phyloP scores from a whole-genome alignment of 768 basidiomycete genomes.

The Polyporus arcularius region DNA sequence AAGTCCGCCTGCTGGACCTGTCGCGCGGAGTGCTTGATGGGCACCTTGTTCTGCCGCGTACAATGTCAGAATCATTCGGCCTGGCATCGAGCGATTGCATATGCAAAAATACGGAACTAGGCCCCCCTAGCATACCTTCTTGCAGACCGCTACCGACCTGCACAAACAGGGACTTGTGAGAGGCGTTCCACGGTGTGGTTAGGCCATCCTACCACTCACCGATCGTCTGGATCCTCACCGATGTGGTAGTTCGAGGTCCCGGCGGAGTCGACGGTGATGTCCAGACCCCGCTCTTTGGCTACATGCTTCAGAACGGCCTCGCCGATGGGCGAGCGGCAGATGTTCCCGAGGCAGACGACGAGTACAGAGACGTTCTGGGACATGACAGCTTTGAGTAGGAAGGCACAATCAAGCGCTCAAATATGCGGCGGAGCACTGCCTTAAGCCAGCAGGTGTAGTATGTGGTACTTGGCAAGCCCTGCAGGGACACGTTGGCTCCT shows the following conservation, averaged over 20 bases:
- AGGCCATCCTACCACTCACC: slow-evolving; percentile 43
- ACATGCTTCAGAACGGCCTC: slow-evolving; percentile 80
- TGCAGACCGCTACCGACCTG: slow-evolving; percentile 72
- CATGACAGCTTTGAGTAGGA: neutral
- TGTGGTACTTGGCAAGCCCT: too few relatives aligned
- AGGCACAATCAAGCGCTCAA: neutral
- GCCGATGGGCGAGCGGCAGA: slow-evolving; percentile 91
- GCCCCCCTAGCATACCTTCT: slow-evolving; percentile 49
- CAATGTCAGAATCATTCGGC: too few relatives aligned
- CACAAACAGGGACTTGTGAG: neutral
- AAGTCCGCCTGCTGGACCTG: slow-evolving; percentile 70
- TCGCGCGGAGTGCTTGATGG: slow-evolving; percentile 70
- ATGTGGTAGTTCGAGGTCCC: slow-evolving; percentile 85
- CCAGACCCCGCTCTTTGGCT: slow-evolving; percentile 64
- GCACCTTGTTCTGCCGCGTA: slow-evolving; percentile 59
- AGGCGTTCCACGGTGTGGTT: neutral
- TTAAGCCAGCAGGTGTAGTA: too few relatives aligned
- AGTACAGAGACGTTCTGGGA: slow-evolving; percentile 48
- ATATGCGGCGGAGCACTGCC: too few relatives aligned
- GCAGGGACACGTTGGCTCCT: neutral
- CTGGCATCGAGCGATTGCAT: too few relatives aligned
- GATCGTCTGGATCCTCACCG: slow-evolving; percentile 80
- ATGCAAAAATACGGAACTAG: neutral
- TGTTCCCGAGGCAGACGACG: slow-evolving; percentile 81
- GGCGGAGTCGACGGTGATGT: slow-evolving; percentile 77